phyloP scores from a whole-genome alignment of 2,329 filamentous ascomycete species.

The Chrysosporium queenslandicum region DNA sequence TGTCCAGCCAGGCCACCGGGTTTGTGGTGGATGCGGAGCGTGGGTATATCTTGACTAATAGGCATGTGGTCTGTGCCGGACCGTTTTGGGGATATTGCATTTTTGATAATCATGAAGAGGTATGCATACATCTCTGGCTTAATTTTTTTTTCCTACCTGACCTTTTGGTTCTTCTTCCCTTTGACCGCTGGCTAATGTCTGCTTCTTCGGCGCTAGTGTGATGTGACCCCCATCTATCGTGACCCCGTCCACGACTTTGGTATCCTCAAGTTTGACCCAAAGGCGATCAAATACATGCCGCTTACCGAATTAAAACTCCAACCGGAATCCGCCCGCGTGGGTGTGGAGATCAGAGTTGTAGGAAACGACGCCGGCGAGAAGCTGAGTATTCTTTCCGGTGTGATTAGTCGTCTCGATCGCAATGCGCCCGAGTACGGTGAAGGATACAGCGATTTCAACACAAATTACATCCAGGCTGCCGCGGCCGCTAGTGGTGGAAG shows the following conservation, averaged over 20 bases:
- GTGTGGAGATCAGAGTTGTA: slow-evolving; percentile 89
- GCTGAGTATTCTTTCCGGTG: slow-evolving; percentile 91
- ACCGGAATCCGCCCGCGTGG: slow-evolving; percentile 77
- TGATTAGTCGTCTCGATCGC: slow-evolving; percentile 89
- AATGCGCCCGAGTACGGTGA: slow-evolving; percentile 98
- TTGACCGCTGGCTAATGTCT: background rate
- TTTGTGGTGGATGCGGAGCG: slow-evolving; percentile 93
- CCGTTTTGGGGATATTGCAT: slow-evolving; percentile 98
- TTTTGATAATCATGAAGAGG: slow-evolving; percentile 93
- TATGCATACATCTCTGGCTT: slow-evolving; percentile 23
- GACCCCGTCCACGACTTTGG: slow-evolving; percentile 98
- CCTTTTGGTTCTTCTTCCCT: background rate
- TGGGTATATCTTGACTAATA: slow-evolving; percentile 80
- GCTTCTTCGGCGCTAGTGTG: slow-evolving; percentile 50
- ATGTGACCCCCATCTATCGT: slow-evolving; percentile 92
- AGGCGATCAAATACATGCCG: slow-evolving; percentile 94
- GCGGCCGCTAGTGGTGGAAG: slow-evolving; percentile 93
- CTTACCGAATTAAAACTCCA: slow-evolving; percentile 68
- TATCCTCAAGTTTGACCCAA: slow-evolving; percentile 90
- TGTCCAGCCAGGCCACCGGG: slow-evolving; percentile 90
- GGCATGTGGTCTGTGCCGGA: slow-evolving; percentile 87
- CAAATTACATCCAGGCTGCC: slow-evolving; percentile 94
- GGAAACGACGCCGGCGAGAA: slow-evolving; percentile 99
- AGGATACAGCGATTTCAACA: slow-evolving; percentile 95
- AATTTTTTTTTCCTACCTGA: slow-evolving; percentile 3